Evolutionary conservation across 257 asterid genomes (phyloP).

Genomic region (Eucommia ulmoides): DNA sequence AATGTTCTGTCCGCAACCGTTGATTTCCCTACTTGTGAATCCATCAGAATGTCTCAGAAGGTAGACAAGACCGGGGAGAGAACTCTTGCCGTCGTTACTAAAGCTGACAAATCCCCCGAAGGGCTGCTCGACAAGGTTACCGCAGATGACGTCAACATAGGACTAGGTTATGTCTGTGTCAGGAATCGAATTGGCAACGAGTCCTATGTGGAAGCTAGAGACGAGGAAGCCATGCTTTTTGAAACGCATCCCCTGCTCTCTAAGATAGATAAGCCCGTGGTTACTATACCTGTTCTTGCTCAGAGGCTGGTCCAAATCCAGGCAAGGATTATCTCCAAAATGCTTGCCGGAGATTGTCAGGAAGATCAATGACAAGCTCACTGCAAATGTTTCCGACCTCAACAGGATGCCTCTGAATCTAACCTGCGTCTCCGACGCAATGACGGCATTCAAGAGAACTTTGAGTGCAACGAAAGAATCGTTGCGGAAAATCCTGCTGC

Average conservation of each 20-base stretch:
- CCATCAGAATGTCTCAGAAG: too few species aligned
- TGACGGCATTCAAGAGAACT: background rate
- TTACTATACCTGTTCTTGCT: background rate
- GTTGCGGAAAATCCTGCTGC: background rate
- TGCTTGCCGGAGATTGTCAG: background rate
- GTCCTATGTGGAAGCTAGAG: background rate
- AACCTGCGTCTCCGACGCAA: background rate
- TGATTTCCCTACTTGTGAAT: too few species aligned
- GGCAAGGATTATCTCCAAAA: background rate
- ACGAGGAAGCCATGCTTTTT: background rate
- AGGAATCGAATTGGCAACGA: background rate
- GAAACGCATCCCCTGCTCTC: background rate
- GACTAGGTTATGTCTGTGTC: too few species aligned
- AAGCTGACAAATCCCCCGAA: background rate
- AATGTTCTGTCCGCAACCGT: too few species aligned
- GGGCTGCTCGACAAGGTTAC: background rate
- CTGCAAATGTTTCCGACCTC: background rate
- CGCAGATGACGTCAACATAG: too few species aligned
- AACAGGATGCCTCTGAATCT: background rate
- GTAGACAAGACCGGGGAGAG: background rate
- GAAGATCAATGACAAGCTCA: background rate
- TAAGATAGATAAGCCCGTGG: background rate
- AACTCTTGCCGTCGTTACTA: background rate
- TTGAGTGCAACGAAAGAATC: background rate
- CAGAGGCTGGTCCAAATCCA: background rate